These are phyloP conservation scores for Curvularia sp. DNA, from an alignment of 2,329 filamentous ascomycete genomes.

Conservation along the genomic window DNA sequence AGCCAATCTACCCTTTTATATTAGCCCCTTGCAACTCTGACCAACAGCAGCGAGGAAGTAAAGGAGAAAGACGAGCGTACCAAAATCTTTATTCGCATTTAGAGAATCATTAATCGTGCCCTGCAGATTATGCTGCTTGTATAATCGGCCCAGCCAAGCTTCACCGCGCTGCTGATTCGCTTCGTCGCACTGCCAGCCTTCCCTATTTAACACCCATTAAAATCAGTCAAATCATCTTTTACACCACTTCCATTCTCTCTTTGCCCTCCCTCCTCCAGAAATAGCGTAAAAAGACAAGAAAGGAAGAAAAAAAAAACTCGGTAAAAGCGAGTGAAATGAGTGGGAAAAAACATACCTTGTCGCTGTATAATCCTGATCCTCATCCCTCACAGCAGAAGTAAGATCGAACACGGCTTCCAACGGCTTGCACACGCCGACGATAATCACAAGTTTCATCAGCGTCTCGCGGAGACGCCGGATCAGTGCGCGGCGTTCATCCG, in stretches of 20 bases:
- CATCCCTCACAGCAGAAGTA: slow-evolving; percentile 57
- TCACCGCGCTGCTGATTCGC: slow-evolving; percentile 61
- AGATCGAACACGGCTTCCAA: slow-evolving; percentile 67
- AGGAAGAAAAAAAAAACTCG: no score
- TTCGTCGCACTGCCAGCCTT: slow-evolving; percentile 65
- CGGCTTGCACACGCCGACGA: slow-evolving; percentile 69
- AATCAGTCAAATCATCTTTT: no score
- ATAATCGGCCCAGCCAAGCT: slow-evolving; percentile 65
- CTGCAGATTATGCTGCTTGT: slow-evolving; percentile 58
- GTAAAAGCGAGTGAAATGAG: no score
- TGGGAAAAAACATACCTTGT: slow-evolving; percentile 50
- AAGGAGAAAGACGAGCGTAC: slow-evolving; percentile 20
- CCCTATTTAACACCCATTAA: slow-evolving; percentile 32
- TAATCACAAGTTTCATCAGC: slow-evolving; percentile 63
- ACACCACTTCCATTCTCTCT: no score
- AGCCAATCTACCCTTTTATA: slow-evolving; percentile 54
- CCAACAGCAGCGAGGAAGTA: no score
- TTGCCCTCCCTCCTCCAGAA: no score
- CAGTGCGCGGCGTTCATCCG: slow-evolving; percentile 56
- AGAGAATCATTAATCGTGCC: slow-evolving; percentile 49
- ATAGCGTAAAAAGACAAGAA: no score
- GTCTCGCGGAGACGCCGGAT: slow-evolving; percentile 63
- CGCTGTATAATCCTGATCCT: slow-evolving; percentile 64
- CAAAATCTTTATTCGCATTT: slow-evolving; percentile 56
- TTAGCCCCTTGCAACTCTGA: background rate